Evolutionary conservation across 1,139 yeast genomes (phyloP).

Genomic region (Suhomyces chickasaworum): DNA sequence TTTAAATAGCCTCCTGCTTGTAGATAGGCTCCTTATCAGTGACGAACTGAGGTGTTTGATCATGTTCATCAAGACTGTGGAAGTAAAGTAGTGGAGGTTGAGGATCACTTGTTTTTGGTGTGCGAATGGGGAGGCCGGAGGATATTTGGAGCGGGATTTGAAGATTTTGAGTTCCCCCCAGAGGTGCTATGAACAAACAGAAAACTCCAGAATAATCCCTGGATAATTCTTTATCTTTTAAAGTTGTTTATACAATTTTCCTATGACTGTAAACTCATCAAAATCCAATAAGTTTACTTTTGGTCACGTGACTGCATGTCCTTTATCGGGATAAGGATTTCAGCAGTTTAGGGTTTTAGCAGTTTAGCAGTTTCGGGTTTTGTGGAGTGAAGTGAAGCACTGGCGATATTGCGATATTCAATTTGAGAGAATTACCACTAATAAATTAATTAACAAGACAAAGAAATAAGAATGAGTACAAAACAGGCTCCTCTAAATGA

Average conservation of each 20-base stretch:
- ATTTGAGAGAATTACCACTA: too few relatives aligned
- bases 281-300: too few relatives aligned
- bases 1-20: constrained; percentile 9
- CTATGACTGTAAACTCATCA: not conserved
- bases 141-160: not conserved
- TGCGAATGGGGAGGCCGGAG: constrained; percentile 4
- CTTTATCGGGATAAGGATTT: not conserved
- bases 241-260: not conserved
- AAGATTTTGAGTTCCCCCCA: not conserved
- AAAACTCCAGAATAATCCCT: not conserved
- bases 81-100: not conserved
- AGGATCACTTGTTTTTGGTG: constrained; percentile 14
- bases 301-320: not conserved
- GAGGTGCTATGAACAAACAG: not conserved
- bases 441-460: too few relatives aligned
- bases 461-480: too few relatives aligned
- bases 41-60: constrained; percentile 6
- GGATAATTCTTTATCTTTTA: not conserved
- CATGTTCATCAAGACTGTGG: constrained; percentile 6
- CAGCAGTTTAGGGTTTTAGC: too few relatives aligned
- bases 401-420: too few relatives aligned
- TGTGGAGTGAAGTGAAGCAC: too few relatives aligned
- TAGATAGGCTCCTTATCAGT: constrained; percentile 6
- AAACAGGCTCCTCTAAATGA: too few relatives aligned
- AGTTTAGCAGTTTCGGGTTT: too few relatives aligned